These are phyloP conservation scores for Nicotiana obtusifolia DNA, from an alignment of 257 asterid species.

Conservation along the genomic window DNA sequence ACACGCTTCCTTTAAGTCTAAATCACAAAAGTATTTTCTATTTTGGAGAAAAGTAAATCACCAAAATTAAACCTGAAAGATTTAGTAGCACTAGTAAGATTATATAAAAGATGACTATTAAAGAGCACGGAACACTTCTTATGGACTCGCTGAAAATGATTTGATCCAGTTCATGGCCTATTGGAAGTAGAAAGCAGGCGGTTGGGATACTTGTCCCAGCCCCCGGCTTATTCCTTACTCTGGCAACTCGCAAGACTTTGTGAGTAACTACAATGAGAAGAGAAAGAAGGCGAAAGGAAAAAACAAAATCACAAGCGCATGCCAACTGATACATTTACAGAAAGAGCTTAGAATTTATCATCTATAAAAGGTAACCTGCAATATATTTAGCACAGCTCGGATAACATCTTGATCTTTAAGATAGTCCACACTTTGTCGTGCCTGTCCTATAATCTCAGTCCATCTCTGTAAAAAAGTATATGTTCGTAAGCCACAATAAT, in stretches of 20 bases:
- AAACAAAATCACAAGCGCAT: not conserved
- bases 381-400: constrained; percentile 86
- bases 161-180: not conserved
- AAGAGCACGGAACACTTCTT: not conserved
- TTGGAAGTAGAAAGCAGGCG: not conserved
- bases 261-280: not conserved
- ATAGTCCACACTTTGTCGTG: constrained; percentile 80
- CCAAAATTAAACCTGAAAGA: not conserved
- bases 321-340: not conserved
- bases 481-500: constrained; percentile 21
- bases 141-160: not conserved
- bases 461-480: constrained; percentile 62
- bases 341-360: not conserved
- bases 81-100: not conserved
- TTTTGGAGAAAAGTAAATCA: not conserved
- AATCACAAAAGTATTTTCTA: not conserved
- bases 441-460: constrained; percentile 92
- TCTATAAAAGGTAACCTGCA: constrained; percentile 53
- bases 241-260: not conserved
- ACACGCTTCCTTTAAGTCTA: not conserved
- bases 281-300: not conserved
- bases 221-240: not conserved
- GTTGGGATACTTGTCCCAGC: not conserved
- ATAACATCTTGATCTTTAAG: constrained; percentile 87
- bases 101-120: not conserved